phyloP scores from a whole-genome alignment of 352 stramenopile species.

The Globisporangium emineosum region DNA sequence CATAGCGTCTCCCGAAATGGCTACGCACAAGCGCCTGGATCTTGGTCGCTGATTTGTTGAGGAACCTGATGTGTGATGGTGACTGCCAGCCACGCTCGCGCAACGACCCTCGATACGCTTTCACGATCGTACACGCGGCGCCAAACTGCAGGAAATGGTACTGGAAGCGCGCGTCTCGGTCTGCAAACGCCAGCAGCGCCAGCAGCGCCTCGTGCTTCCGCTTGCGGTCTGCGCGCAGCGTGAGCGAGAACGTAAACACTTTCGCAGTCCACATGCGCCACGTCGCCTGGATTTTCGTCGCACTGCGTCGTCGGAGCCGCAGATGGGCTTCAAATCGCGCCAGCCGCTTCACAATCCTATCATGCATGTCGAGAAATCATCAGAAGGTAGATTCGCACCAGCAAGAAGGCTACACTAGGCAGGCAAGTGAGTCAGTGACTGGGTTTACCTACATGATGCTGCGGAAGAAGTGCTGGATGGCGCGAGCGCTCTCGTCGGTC shows the following conservation, averaged over 20 bases:
- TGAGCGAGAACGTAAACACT: constrained; percentile 35
- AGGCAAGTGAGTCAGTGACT: not conserved
- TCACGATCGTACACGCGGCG: constrained; percentile 42
- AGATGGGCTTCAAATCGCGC: constrained; percentile 38
- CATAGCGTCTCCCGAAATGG: constrained; percentile 36
- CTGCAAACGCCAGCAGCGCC: constrained; percentile 18
- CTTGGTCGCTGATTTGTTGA: constrained; percentile 34
- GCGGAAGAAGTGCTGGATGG: constrained; percentile 75
- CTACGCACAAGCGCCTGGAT: constrained; percentile 68
- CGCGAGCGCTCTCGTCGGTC: constrained; percentile 36
- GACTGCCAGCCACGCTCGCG: constrained; percentile 51
- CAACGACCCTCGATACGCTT: constrained; percentile 47
- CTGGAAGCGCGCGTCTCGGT: constrained; percentile 14
- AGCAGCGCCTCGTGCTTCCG: constrained; percentile 35
- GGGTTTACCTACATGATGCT: constrained; percentile 55
- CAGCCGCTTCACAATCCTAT: constrained; percentile 46
- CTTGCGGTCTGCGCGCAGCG: constrained; percentile 33
- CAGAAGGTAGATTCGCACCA: no score
- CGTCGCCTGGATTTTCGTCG: constrained; percentile 58
- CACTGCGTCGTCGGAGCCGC: constrained; percentile 31
- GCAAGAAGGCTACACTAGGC: no score
- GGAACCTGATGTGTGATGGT: constrained; percentile 41
- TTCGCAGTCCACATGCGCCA: constrained; percentile 81
- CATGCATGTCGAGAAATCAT: not conserved
- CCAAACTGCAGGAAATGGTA: constrained; percentile 53